Base-by-base conservation (phyloP, 345 rosid species). In the Syzygium oleosum region DNA sequence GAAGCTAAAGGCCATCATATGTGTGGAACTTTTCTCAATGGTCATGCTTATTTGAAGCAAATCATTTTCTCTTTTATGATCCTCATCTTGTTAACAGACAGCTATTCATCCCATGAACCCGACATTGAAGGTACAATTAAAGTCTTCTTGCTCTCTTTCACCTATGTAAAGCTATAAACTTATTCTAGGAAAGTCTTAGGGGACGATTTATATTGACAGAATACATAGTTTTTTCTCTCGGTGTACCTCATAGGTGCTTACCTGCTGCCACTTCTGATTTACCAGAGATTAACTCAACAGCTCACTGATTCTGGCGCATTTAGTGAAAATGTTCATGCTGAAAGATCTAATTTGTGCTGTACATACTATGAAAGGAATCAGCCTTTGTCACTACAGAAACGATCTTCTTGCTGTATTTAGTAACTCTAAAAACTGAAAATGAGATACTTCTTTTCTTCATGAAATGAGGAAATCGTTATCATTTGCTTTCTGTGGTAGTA, bases 111-210 rank as follows among this genome's bases (percentile, higher is more conserved):
- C 88, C 91, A 87, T 77, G 91, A 88, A 53, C 94, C 98, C 73
- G 96, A 95, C 88, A 85, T 95, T 41, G 97, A 97, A 94, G 98
- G 99, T 96, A 90, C 34, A 58, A 21, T 87, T 14, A 52, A 55
- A 61, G 22, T 15, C 52, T 34, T 23, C 46, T 31, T 59, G 65
- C 58, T 84, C 19, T 43, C 84, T 84, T 41, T 58, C 84, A 19
- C 23, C 83, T 73, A 73, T 38, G 83, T 38, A 73, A 73, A 73
- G 83, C 83, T 38, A 73, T 73, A 19, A 19, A 73, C 8, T 73
- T 19, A 38, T 38, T 73, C 49, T 38, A 73, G 83, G 49, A 73
- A 73, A 38, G 41, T 43, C 49, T 73, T 19, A 21, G 5, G 12
- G 8, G 49, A 10, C 3, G 49, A 38, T 38, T 73, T 34, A 73